phyloP scores from a whole-genome alignment of 768 basidiomycete genomes.

The Gloeophyllum trabeum region DNA sequence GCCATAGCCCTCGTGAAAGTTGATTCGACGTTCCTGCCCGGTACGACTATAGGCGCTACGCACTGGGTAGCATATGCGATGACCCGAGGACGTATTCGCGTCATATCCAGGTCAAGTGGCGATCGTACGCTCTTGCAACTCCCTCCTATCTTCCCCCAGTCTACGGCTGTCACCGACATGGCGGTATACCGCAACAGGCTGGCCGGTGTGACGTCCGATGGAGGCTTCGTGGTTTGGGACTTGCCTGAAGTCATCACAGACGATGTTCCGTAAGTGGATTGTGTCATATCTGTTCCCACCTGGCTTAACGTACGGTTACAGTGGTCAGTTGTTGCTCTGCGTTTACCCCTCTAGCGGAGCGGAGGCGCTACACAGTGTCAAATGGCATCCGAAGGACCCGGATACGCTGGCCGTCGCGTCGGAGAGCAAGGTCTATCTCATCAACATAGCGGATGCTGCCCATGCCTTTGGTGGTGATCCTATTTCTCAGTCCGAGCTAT shows the following conservation, averaged over 20 bases:
- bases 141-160: constrained; percentile 42
- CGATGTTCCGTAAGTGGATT: constrained; percentile 63
- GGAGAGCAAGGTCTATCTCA: constrained; percentile 60
- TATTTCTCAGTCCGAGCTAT: constrained; percentile 56
- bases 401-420: constrained; percentile 80
- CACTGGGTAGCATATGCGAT: constrained; percentile 92
- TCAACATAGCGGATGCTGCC: constrained; percentile 58
- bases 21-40: constrained; percentile 73
- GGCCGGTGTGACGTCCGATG: constrained; percentile 80
- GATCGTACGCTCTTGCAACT: constrained; percentile 81
- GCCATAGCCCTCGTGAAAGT: constrained; percentile 85
- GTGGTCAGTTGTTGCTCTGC: constrained; percentile 59
- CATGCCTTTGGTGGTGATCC: constrained; percentile 53
- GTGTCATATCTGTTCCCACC: constrained; percentile 1
- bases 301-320: constrained; percentile 15
- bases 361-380: constrained; percentile 68
- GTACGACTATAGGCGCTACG: constrained; percentile 82
- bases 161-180: constrained; percentile 73
- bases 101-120: constrained; percentile 81
- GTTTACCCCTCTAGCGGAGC: constrained; percentile 47
- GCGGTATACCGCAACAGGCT: constrained; percentile 75
- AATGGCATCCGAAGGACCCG: constrained; percentile 80
- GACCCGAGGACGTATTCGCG: constrained; percentile 82
- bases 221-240: constrained; percentile 86
- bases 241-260: constrained; percentile 75